Conservation (phyloP, 768 basidiomycete species). For the Pulveroboletus frians region DNA sequence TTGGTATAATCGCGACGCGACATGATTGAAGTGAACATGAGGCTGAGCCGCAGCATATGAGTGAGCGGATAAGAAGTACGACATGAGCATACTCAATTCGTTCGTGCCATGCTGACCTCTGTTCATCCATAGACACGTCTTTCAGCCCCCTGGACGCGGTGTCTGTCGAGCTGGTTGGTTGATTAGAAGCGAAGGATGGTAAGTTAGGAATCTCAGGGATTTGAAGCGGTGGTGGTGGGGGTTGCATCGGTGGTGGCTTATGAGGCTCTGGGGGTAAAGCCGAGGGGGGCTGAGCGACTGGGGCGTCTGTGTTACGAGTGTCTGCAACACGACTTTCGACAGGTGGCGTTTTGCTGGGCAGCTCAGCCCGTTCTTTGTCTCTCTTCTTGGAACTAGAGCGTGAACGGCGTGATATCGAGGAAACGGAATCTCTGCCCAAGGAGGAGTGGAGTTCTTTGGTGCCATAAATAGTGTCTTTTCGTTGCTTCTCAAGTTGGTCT, state of each 20-base stretch:
- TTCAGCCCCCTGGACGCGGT: slow-evolving; percentile 9
- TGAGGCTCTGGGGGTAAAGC: slow-evolving; percentile 12
- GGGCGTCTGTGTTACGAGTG: not conserved
- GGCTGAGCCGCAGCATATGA: slow-evolving; percentile 21
- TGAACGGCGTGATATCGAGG: slow-evolving; percentile 5
- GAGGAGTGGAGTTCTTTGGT: not conserved
- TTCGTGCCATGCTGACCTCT: slow-evolving; percentile 35
- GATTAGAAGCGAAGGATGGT: slow-evolving; percentile 18
- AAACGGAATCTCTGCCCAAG: slow-evolving; percentile 5
- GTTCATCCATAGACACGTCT: slow-evolving; percentile 33
- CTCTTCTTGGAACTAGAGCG: slow-evolving; percentile 9
- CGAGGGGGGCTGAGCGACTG: not conserved
- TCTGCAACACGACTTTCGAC: not conserved
- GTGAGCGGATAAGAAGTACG: not conserved
- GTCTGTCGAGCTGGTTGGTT: not conserved
- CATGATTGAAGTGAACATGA: slow-evolving; percentile 33
- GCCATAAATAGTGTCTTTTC: slow-evolving; percentile 12
- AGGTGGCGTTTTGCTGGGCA: slow-evolving; percentile 1
- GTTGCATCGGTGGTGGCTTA: slow-evolving; percentile 15
- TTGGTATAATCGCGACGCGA: slow-evolving; percentile 31
- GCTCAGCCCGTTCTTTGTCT: not conserved
- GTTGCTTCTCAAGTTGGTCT: slow-evolving; percentile 23
- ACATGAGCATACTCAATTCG: slow-evolving; percentile 36
- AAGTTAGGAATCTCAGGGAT: slow-evolving; percentile 16
- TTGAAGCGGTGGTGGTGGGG: slow-evolving; percentile 15